Evolutionary conservation across 2,329 filamentous ascomycete species (phyloP).

Genomic region (Penicillium sp.): DNA sequence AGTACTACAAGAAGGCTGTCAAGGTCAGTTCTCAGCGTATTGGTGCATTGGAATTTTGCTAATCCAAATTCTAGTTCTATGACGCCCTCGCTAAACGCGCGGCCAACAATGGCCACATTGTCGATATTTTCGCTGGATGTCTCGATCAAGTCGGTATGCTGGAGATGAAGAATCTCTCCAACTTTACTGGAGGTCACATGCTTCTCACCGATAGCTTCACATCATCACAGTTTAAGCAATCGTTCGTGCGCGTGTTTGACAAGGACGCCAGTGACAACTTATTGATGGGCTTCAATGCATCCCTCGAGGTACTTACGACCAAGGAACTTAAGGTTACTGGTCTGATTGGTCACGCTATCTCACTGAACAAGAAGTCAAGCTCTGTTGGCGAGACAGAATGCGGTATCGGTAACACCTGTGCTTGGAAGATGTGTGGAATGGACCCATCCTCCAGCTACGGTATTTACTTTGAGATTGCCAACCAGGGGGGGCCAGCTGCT

Average conservation of each 20-base stretch:
- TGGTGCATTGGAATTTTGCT: slow-evolving; percentile 11
- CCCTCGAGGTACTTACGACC: slow-evolving; percentile 90
- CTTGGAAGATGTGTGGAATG: slow-evolving; percentile 99
- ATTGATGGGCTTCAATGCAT: slow-evolving; percentile 96
- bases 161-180: slow-evolving; percentile 96
- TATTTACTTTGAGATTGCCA: slow-evolving; percentile 96
- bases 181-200: slow-evolving; percentile 96
- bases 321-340: slow-evolving; percentile 98
- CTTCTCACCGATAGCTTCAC: slow-evolving; percentile 98
- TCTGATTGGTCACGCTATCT: slow-evolving; percentile 93
- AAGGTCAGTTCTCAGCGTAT: slow-evolving; percentile 61
- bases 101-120: slow-evolving; percentile 93
- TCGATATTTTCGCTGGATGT: slow-evolving; percentile 97
- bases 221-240: slow-evolving; percentile 98
- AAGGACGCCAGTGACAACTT: slow-evolving; percentile 94
- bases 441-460: slow-evolving; percentile 92
- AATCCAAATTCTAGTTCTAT: slow-evolving; percentile 67
- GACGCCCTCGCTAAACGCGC: slow-evolving; percentile 90
- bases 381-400: slow-evolving; percentile 98
- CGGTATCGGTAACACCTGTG: slow-evolving; percentile 96
- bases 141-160: slow-evolving; percentile 94
- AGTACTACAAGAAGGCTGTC: slow-evolving; percentile 98
- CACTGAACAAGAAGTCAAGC: slow-evolving; percentile 95
- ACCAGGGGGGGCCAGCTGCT: slow-evolving; percentile 80
- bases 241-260: slow-evolving; percentile 94